Evolutionary conservation across 345 rosid genomes (phyloP), one percentile per base, ranked within the genome.

Genomic region (Noccaea bulbosa): DNA sequence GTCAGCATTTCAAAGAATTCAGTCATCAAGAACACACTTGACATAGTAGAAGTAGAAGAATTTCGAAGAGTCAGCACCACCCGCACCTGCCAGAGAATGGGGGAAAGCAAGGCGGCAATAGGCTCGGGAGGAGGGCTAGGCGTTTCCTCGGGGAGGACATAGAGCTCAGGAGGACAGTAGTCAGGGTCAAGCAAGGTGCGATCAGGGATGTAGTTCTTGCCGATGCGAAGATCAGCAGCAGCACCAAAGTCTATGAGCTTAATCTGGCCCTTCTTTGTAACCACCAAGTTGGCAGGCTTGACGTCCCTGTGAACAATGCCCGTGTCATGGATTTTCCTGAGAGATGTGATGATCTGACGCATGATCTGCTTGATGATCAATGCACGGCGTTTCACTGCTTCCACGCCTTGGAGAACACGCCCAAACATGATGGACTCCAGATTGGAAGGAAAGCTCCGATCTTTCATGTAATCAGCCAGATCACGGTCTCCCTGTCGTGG

Each of bases 161-260:
- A 93, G 44, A 84, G 85, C 77, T 93, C 98, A 7, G 97, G 98
- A 12, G 97, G 98, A 65, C 91, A 93, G 59, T 87, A 93, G 73
- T 84, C 96, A 16, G 98, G 97, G 79, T 93, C 98, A 7, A 93
- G 87, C 74, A 93, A 82, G 7, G 78, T 70, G 32, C 85, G 81
- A 11, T 91, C 51, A 0, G 97, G 97, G 55, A 87, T 72, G 70
- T 84, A 93, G 68, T 93, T 93, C 83, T 93, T 93, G 43, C 98
- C 98, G n/a, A 91, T 93, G 14, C 98, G 91, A 51, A 93, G 96
- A 73, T 93, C 98, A 27, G 96, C 80, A 50, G 98, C 98, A 30
- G 97, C 97, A 10, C 97, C 97, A 68, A 93, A 91, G 81, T 93
- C 98, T 45, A 93, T 93, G 76, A 93, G 96, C 84, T 91, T 93